Conservation (phyloP, 176 grass and related monocot genomes). For the Poa annua region DNA sequence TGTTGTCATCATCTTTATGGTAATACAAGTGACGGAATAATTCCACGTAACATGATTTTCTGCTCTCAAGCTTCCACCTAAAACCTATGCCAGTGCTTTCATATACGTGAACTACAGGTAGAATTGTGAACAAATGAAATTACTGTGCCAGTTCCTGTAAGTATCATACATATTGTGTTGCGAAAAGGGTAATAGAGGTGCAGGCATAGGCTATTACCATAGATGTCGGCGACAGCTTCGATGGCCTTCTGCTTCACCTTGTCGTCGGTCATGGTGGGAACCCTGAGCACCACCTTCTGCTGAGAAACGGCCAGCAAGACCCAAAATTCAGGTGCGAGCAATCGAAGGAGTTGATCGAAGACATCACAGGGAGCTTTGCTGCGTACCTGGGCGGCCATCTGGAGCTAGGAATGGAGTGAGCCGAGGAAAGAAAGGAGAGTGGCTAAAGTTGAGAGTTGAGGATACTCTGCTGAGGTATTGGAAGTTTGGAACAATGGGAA, state of each 20-base stretch:
- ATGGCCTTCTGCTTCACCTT: conserved; percentile 95
- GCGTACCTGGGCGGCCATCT: conserved; percentile 76
- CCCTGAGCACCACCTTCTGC: conserved; percentile 81
- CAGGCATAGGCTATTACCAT: conserved; percentile 47
- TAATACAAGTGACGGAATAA: neutral
- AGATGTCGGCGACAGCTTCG: conserved; percentile 79
- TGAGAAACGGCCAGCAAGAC: conserved; percentile 14
- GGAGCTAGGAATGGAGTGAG: conserved; percentile 9
- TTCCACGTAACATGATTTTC: conserved; percentile 32
- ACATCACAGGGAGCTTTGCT: conserved; percentile 18
- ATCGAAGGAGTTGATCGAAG: neutral
- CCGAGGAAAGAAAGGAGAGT: neutral
- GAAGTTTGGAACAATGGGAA: conserved; percentile 25
- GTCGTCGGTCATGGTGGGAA: conserved; percentile 84
- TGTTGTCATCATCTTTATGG: neutral
- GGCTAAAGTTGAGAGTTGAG: neutral
- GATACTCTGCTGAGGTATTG: conserved; percentile 20
- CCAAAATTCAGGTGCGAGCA: neutral
- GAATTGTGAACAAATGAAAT: neutral
- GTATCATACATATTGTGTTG: neutral
- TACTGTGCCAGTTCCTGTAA: neutral
- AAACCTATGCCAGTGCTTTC: neutral
- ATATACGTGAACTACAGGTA: neutral
- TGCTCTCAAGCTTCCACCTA: conserved; percentile 15
- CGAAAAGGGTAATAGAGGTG: neutral